Evolutionary conservation across 768 basidiomycete species (phyloP), one percentile per base, ranked within the genome.

Genomic region (Boletus rubescentipes): DNA sequence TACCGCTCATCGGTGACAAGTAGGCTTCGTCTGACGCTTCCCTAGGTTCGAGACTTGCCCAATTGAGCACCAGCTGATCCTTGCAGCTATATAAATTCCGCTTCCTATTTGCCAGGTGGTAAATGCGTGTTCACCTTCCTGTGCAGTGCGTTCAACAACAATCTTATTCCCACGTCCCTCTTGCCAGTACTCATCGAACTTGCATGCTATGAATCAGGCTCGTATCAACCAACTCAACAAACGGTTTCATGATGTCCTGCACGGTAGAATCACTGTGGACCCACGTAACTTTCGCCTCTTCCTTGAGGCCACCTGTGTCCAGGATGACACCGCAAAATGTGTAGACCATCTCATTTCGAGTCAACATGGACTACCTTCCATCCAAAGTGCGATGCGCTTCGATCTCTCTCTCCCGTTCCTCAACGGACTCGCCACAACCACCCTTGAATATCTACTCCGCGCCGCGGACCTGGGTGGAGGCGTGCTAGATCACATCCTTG

Each of bases 221-320:
- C 65, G 65, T 15, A 3, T 20, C 23, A 48, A 47, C 4, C 69
- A 60, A 15, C 72, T 81, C 23, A 65, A 64, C 29, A 75, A 68
- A 55, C 62, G 68, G 10, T 73, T 79, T 32, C 46, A 73, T 16
- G 51, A 65, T 31, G 55, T 78, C 20, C 30, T 78, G 3, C 45
- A 54, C 18, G 77, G 74, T 44, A 66, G 61, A 41, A 57, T 57
- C 2, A 0, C 20, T 1, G 18, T 79, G 3, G 62, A 70, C 2
- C 51, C 63, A 38, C 56, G 58, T 12, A 47, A 51, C 21, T 54
- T n/a, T 26, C 46, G 51, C 9, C 71, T 65, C 10, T 84, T 84
- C 52, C 67, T 84, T 9, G 79, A 84, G 50, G 78, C 74, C 7
- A 61, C 77, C 14, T 79, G 69, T 60, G 59, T 52, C 9, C 77